phyloP scores from a whole-genome alignment of 352 stramenopile genomes.

The Thraustochytrium striatum region DNA sequence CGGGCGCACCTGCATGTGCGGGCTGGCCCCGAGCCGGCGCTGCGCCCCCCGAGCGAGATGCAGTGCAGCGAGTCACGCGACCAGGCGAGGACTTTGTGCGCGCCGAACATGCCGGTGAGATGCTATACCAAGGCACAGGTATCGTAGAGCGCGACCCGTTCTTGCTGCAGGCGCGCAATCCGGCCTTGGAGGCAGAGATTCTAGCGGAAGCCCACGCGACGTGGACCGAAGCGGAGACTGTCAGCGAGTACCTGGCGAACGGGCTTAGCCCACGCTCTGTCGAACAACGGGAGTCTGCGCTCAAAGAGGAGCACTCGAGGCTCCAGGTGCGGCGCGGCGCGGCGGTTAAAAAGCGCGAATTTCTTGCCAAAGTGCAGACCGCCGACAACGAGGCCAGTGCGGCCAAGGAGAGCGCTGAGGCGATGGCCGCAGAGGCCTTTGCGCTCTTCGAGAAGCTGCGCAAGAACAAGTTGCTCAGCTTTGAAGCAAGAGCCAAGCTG shows the following conservation, averaged over 20 bases:
- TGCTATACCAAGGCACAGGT: conserved; percentile 23
- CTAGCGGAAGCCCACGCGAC: neutral
- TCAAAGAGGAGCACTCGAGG: too few relatives aligned
- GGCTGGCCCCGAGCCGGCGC: too few relatives aligned
- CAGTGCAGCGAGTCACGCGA: too few relatives aligned
- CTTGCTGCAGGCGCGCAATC: neutral
- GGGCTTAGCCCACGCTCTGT: neutral
- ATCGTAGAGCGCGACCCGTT: neutral
- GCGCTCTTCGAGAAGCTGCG: conserved; percentile 28
- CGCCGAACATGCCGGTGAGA: neutral
- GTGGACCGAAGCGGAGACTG: neutral
- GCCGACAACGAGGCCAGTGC: neutral
- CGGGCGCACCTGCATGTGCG: too few relatives aligned
- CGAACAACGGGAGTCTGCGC: neutral
- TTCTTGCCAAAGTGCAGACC: neutral
- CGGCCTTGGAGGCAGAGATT: neutral
- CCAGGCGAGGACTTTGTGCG: neutral
- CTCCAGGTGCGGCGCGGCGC: neutral
- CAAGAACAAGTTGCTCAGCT: conserved; percentile 35
- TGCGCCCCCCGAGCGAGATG: too few relatives aligned
- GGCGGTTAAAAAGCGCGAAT: conserved; percentile 1
- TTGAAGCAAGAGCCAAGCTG: conserved; percentile 31
- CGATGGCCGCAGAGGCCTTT: conserved; percentile 18
- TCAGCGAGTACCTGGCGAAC: neutral
- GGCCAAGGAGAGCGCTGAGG: neutral